These are phyloP conservation scores for Coriolopsis trogii DNA, from an alignment of 1,284 basidiomycete genomes.

Conservation along the genomic window DNA sequence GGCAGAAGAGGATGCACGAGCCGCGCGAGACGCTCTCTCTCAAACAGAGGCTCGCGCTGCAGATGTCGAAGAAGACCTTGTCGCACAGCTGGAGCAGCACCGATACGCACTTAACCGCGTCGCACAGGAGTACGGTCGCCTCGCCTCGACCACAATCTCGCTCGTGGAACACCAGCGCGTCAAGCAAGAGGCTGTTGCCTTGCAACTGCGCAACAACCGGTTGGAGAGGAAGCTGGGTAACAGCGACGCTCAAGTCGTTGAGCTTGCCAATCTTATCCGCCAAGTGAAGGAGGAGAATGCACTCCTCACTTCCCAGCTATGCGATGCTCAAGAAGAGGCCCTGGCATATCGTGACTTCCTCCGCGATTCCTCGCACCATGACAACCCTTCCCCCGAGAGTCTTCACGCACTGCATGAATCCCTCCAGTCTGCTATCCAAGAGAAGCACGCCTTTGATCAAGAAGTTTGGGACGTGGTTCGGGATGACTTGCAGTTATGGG, in stretches of 20 bases:
- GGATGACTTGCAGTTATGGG: constrained; percentile 18
- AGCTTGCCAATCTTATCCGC: constrained; percentile 64
- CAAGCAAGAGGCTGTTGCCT: constrained; percentile 42
- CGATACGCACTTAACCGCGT: constrained; percentile 46
- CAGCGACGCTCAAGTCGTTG: constrained; percentile 65
- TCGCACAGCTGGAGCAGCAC: constrained; percentile 53
- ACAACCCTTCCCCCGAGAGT: background rate
- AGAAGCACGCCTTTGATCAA: background rate
- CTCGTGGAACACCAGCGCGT: constrained; percentile 42
- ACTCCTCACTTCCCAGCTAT: constrained; percentile 45
- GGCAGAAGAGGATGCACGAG: constrained; percentile 38
- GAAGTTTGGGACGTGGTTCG: constrained; percentile 3
- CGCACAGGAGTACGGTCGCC: constrained; percentile 60
- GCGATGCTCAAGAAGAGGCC: constrained; percentile 45
- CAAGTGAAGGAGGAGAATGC: constrained; percentile 55
- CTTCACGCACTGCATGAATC: too few relatives aligned
- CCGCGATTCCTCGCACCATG: constrained; percentile 13
- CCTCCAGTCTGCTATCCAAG: constrained; percentile 4
- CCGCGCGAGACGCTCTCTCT: constrained; percentile 32
- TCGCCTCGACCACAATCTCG: constrained; percentile 55
- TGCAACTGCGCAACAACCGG: constrained; percentile 50
- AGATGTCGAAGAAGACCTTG: constrained; percentile 46
- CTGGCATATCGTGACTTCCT: constrained; percentile 35
- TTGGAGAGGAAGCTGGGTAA: constrained; percentile 70
- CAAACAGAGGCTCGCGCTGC: constrained; percentile 29